Percentiles rank a stretch among this genome's conserved stretches.
Conservation (phyloP, 2,329 filamentous ascomycete species). For the Alternaria brassicicola region DNA sequence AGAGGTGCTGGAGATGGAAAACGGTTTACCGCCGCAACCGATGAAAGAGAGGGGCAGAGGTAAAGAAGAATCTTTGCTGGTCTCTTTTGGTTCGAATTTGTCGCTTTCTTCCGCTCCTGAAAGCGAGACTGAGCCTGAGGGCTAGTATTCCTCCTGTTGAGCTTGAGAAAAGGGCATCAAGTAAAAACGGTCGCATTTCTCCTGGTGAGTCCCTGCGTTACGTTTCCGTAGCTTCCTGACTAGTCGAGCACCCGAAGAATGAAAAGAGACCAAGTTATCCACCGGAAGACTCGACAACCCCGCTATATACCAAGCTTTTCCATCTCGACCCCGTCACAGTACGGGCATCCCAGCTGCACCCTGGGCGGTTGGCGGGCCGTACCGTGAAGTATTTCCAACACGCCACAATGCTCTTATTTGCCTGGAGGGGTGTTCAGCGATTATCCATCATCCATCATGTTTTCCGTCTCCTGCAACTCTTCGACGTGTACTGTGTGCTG, state of each 20-base stretch:
- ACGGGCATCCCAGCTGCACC: background rate
- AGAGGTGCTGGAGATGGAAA: slow-evolving; percentile 39
- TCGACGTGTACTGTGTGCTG: background rate
- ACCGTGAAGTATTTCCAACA: background rate
- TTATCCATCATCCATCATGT: background rate
- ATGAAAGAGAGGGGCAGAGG: slow-evolving; percentile 2
- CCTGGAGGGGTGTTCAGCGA: no score
- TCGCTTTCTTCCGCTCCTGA: slow-evolving; percentile 34
- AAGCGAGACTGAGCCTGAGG: slow-evolving; percentile 24
- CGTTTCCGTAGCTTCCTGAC: no score
- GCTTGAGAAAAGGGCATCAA: no score
- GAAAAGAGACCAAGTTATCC: background rate
- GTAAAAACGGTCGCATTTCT: no score
- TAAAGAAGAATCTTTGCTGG: slow-evolving; percentile 1
- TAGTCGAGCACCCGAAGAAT: no score
- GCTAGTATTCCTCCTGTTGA: no score
- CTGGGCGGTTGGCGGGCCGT: background rate
- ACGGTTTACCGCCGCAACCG: slow-evolving; percentile 17
- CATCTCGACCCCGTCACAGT: background rate
- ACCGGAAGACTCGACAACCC: background rate
- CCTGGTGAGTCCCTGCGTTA: no score
- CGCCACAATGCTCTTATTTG: no score
- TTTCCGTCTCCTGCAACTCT: background rate
- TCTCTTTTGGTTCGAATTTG: slow-evolving; percentile 30
- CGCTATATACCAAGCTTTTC: background rate